A percentile compares a stretch with the other conserved stretches of the same genome.
phyloP scores from a whole-genome alignment of 441 rosid genomes.

The Sinapis alba region DNA sequence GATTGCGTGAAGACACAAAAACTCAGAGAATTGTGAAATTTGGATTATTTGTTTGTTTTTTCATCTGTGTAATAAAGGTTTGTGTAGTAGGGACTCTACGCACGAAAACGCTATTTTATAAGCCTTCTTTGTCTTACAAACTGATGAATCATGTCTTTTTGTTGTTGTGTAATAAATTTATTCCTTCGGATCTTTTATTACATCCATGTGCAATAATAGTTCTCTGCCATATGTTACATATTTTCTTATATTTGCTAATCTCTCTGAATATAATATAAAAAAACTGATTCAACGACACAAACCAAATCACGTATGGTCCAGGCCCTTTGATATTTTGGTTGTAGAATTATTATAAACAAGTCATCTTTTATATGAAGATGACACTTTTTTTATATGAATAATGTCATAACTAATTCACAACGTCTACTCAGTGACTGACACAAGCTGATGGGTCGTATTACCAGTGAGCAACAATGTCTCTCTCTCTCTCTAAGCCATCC shows the following conservation, averaged over 20 bases:
- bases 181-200: neutral
- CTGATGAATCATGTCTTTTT: slow-evolving; percentile 19
- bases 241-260: neutral
- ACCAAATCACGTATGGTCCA: neutral
- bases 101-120: slow-evolving; percentile 17
- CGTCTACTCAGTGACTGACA: slow-evolving; percentile 8
- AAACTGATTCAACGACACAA: neutral
- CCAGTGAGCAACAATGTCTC: slow-evolving; percentile 22
- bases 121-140: slow-evolving; percentile 17
- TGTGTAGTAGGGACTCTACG: slow-evolving; percentile 13
- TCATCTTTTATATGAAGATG: neutral
- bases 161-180: slow-evolving; percentile 23
- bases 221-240: neutral
- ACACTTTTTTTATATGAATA: neutral
- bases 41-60: slow-evolving; percentile 11
- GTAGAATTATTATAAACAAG: neutral
- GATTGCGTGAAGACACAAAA: slow-evolving; percentile 12
- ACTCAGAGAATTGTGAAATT: slow-evolving; percentile 23
- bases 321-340: neutral
- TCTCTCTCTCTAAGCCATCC: slow-evolving; percentile 11
- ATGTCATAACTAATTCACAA: slow-evolving; percentile 25
- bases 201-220: neutral
- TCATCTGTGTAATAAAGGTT: slow-evolving; percentile 32
- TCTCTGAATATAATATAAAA: neutral
- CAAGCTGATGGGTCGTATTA: slow-evolving; percentile 3